Evolutionary conservation across 768 basidiomycete species (phyloP).

Genomic region (Boletus reticuloceps): DNA sequence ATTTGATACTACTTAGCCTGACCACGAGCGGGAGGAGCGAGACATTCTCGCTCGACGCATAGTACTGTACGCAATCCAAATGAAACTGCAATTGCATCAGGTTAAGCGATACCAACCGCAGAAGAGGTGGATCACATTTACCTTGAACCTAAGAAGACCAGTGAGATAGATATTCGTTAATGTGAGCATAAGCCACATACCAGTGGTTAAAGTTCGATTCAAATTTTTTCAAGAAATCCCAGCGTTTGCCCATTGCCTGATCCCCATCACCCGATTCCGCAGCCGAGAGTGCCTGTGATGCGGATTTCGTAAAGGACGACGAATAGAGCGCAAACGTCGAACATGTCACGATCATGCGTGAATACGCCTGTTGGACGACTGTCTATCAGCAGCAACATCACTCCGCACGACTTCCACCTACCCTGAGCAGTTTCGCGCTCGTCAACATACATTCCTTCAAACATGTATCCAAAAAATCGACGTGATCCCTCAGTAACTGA

Average conservation of each 20-base stretch:
- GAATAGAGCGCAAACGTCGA: conserved; percentile 88
- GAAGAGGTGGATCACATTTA: conserved; percentile 17
- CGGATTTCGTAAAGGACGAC: conserved; percentile 75
- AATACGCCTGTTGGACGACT: conserved; percentile 54
- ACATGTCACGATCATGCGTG: conserved; percentile 78
- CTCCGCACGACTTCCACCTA: conserved; percentile 35
- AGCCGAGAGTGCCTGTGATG: conserved; percentile 69
- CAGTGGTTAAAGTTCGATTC: conserved; percentile 95
- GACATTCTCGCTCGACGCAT: conserved; percentile 92
- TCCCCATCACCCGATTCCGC: conserved; percentile 60
- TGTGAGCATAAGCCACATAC: conserved; percentile 38
- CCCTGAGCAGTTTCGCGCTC: conserved; percentile 83
- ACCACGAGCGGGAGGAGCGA: conserved; percentile 89
- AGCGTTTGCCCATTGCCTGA: conserved; percentile 72
- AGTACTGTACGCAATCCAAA: conserved; percentile 83
- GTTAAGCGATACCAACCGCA: background rate
- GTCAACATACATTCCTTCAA: conserved; percentile 98
- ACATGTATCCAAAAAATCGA: conserved; percentile 96
- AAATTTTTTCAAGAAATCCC: conserved; percentile 86
- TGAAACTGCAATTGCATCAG: conserved; percentile 49
- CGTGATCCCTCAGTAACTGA: conserved; percentile 91
- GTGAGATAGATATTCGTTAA: background rate
- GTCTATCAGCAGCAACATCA: background rate
- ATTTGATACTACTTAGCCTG: conserved; percentile 52
- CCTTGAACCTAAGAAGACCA: conserved; percentile 52